Percentiles rank a stretch among this genome's conserved stretches.
Conservation (phyloP, 108 stramenopile species). For the Schizochytrium sp. region DNA sequence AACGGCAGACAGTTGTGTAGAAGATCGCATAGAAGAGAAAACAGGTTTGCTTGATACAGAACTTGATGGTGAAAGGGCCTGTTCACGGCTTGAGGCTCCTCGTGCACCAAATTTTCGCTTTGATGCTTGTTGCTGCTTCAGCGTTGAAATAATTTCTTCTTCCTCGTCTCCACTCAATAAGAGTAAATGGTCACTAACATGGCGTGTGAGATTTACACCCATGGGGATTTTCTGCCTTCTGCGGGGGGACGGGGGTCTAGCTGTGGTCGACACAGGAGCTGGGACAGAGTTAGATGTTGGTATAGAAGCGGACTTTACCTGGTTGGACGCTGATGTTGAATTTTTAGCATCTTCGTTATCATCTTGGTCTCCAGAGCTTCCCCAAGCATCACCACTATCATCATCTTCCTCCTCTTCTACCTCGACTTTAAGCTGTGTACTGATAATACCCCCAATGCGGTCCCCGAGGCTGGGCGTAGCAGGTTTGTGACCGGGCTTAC, state of each 20-base stretch:
- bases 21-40: slow-evolving; percentile 14
- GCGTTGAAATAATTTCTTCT: not conserved
- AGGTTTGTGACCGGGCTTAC: slow-evolving; percentile 44
- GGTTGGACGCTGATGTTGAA: too few relatives aligned
- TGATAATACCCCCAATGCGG: slow-evolving; percentile 22
- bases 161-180: slow-evolving; percentile 39
- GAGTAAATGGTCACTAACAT: slow-evolving; percentile 14
- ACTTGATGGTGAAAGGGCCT: not conserved
- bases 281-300: not conserved
- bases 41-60: not conserved
- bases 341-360: too few relatives aligned
- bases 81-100: too few relatives aligned
- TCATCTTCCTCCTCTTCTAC: slow-evolving; percentile 39
- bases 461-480: slow-evolving; percentile 18
- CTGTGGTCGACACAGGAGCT: not conserved
- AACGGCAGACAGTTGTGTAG: not conserved
- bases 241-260: not conserved
- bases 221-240: not conserved
- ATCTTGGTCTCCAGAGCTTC: not conserved
- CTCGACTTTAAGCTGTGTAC: not conserved
- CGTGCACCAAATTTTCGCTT: not conserved
- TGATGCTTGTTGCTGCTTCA: slow-evolving; percentile 9
- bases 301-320: not conserved
- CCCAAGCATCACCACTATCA: slow-evolving; percentile 11
- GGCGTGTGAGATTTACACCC: not conserved